Conservation (phyloP, 2,329 filamentous ascomycete species). For the Claviceps quebecensis region DNA sequence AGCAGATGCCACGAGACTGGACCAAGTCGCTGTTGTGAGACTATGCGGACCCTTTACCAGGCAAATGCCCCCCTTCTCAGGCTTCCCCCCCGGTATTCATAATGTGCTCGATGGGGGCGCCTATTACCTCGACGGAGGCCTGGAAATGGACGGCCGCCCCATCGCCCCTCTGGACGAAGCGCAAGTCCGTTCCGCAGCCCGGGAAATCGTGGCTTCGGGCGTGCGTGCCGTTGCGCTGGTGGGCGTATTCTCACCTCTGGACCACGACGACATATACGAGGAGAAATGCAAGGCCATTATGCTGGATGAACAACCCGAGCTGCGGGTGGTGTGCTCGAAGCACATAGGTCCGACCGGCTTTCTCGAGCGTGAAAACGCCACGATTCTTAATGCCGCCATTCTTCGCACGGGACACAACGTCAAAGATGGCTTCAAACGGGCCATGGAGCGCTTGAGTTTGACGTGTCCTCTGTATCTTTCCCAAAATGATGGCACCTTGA, state of each 20-base stretch:
- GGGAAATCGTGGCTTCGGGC: conserved; percentile 20
- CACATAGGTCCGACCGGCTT: conserved; percentile 30
- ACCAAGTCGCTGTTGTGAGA: conserved; percentile 30
- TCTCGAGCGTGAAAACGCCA: conserved; percentile 36
- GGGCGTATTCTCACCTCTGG: conserved; percentile 32
- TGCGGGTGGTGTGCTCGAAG: conserved; percentile 28
- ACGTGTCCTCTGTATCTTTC: conserved; percentile 33
- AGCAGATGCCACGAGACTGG: conserved; percentile 27
- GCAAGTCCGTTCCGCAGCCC: conserved; percentile 21
- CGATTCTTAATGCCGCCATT: conserved; percentile 40
- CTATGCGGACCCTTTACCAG: conserved; percentile 31
- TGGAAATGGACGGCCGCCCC: conserved; percentile 34
- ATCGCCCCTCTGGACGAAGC: conserved; percentile 23
- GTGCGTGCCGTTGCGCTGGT: conserved; percentile 27
- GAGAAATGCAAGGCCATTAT: conserved; percentile 24
- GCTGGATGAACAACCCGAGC: conserved; percentile 18
- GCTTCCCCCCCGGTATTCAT: conserved; percentile 27
- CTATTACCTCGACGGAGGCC: conserved; percentile 29
- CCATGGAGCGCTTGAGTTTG: conserved; percentile 28
- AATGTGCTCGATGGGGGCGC: conserved; percentile 27
- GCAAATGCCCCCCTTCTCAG: conserved; percentile 30
- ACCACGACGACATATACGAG: conserved; percentile 26
- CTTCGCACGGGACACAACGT: conserved; percentile 31
- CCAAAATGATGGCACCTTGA: conserved; percentile 39
- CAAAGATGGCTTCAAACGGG: conserved; percentile 31